Percentiles rank a stretch among this genome's conserved stretches.
Conservation (phyloP, 2,329 filamentous ascomycete species). For the Aspergillus fumigatus region DNA sequence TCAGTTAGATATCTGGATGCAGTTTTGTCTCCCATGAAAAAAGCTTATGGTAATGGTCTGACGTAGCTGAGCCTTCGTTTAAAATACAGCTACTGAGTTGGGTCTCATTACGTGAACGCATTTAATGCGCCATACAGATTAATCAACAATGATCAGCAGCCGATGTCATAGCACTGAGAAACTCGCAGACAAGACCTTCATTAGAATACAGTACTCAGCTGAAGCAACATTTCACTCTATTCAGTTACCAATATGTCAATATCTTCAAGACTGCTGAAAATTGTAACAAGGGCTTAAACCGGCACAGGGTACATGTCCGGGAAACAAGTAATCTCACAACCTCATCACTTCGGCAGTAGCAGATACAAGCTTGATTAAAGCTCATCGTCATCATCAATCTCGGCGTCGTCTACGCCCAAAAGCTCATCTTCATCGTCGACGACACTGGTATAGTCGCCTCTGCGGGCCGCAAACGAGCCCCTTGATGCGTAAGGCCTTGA, state of each 20-base stretch:
- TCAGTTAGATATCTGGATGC: not conserved
- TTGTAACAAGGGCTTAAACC: not conserved
- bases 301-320: not conserved
- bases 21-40: not conserved
- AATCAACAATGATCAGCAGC: not conserved
- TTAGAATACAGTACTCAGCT: not conserved
- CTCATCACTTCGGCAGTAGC: not conserved
- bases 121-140: not conserved
- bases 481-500: conserved; percentile 75
- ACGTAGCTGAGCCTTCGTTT: not conserved
- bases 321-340: not conserved
- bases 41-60: not conserved
- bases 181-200: not conserved
- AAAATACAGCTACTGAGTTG: not conserved
- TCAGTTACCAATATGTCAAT: not conserved
- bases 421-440: conserved; percentile 94
- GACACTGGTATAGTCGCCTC: conserved; percentile 82
- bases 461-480: conserved; percentile 79
- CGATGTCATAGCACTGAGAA: not conserved
- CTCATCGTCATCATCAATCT: conserved; percentile 78
- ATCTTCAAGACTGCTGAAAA: not conserved
- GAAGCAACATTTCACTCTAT: not conserved
- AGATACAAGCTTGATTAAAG: conserved; percentile 16
- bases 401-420: conserved; percentile 78
- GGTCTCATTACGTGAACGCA: not conserved